Conservation (phyloP, 345 rosid genomes). For the Crucihimalaya himalaica region DNA sequence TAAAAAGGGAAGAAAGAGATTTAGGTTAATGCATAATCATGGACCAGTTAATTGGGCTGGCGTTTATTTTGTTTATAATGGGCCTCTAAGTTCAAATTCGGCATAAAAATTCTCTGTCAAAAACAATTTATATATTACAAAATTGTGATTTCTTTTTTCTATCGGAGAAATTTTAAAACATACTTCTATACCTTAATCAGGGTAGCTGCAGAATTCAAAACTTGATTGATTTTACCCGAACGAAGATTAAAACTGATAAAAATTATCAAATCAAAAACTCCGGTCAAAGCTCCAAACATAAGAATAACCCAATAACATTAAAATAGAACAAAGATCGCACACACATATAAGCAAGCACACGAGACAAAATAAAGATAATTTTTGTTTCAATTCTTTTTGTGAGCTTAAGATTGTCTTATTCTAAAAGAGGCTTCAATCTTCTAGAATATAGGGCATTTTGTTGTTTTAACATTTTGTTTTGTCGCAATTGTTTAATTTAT, state of each 20-base stretch:
- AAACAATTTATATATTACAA: neutral
- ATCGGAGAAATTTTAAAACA: neutral
- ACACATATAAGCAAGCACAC: conserved; percentile 19
- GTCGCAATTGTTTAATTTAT: too few species aligned
- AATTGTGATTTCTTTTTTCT: neutral
- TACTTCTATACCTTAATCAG: neutral
- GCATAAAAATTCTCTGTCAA: neutral
- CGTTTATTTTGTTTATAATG: neutral
- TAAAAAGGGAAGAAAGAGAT: neutral
- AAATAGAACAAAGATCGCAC: conserved; percentile 4
- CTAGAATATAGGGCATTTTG: too few species aligned
- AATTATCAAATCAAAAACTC: neutral
- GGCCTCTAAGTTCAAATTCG: neutral
- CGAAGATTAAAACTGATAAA: neutral
- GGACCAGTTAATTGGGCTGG: neutral
- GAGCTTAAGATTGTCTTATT: too few species aligned
- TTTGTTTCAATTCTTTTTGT: too few species aligned
- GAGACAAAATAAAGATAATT: too few species aligned
- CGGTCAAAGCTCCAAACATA: neutral
- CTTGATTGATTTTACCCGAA: neutral
- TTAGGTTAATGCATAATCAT: neutral
- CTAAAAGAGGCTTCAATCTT: too few species aligned
- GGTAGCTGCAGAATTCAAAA: neutral
- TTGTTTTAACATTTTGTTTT: too few species aligned
- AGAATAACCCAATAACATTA: neutral